Evolutionary conservation across 2,329 filamentous ascomycete genomes (phyloP), one percentile per base, ranked within the genome.

Genomic region (Nannizziopsis barbatae): DNA sequence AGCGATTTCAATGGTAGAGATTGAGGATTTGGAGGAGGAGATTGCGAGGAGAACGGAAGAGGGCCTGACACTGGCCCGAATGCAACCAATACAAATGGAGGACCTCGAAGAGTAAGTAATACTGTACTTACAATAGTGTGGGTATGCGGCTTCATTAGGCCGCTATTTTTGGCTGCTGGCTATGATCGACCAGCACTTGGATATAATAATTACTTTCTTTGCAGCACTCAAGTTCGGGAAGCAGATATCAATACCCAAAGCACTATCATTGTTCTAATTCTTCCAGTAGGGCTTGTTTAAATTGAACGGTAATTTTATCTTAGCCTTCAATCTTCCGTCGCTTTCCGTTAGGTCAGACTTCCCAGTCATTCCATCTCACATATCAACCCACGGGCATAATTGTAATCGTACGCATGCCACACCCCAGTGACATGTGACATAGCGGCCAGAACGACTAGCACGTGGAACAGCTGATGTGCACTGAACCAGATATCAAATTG

Each of bases 351-450:
- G 22, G 22, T 27, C 22, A 27, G n/a, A 27, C 22, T 27, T 27
- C 11, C 27, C 17, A 10, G 12, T 22, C 32, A 41, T 8, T 32
- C 15, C 32, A 32, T 14, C 32, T 40, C 44, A n/a, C 36, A 40
- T 27, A 27, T 17, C 22, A 46, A 35, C 14, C 46, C 37, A 42
- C 46, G 41, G 44, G 73, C 75, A 65, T 94, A 87, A 60, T 86
- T 81, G 61, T 84, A 82, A 66, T 95, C 86, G 67, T 95, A 95
- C 2, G 89, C 89, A 65, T 80, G 83, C 35, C 85, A 63, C 69
- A 96, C 75, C 43, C 85, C 88, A 47, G 80, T 80, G 51, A 95
- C 71, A 55, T 73, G 66, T 7, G 69, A 57, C 31, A 63, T 52
- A 15, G 65, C 64, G 4, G 65, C 68, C 5, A 72, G 40, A 0